Evolutionary conservation across 2,329 filamentous ascomycete genomes (phyloP), one percentile per base, ranked within the genome.

Genomic region (Metarhizium anisopliae): DNA sequence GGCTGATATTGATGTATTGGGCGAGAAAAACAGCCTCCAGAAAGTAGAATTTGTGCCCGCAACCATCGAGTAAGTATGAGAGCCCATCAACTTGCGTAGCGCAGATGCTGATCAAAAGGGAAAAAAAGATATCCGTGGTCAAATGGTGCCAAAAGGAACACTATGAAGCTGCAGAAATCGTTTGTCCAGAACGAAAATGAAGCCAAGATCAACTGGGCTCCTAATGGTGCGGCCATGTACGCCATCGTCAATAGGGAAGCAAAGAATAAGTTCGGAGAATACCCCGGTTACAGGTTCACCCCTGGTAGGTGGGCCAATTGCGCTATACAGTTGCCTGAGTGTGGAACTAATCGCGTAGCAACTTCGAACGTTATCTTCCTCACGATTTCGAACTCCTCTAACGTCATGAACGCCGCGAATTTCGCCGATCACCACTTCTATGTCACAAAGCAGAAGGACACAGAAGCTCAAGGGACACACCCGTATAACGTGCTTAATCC

Each of bases 351-450:
- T 30, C 20, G 6, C 45, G 45, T 14, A 50, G 20, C 47, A 50
- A 50, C 47, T 16, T 29, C 20, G 4, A 32, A 29, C 6, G 29
- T 7, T 25, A 50, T 50, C 29, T 50, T 32, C 58, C 62, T 82
- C 42, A 79, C 78, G 0, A 72, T 80, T 14, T 54, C 72, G 35
- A 72, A 81, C 61, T 79, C 76, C 4, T 73, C 70, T 11, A 74
- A 73, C 14, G 63, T 78, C 0, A 69, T 65, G 11, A 74, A 77
- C 40, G 70, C 77, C 0, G 77, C 72, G 0, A 66, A 70, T 29
- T 83, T 75, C 71, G 75, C 78, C 3, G 72, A 72, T 18, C 70
- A 79, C 58, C 75, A 83, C 62, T 60, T 84, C 4, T 77, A 74
- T 62, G 69, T 81, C 20, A 72, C 78, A 2, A 68, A 70, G 56